Percentiles rank a stretch among this genome's conserved stretches.
phyloP scores from a whole-genome alignment of 371 early-diverging fungal species.

The Chytridiales sp. region DNA sequence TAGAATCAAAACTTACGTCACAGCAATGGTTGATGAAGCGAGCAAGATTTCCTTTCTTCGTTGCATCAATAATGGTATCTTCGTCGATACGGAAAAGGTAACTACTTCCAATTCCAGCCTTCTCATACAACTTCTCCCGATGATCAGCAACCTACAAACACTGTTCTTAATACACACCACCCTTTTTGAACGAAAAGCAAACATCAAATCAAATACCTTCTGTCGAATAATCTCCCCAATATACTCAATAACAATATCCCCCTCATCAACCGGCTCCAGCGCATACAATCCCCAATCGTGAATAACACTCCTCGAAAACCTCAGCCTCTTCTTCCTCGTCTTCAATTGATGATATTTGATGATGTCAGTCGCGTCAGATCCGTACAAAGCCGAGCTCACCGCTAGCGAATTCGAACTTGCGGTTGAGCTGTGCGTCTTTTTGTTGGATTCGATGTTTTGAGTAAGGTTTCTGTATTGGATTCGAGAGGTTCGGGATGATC shows the following conservation, averaged over 20 bases:
- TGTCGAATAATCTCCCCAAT: conserved; percentile 97
- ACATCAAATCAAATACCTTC: conserved; percentile 49
- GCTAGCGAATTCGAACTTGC: conserved; percentile 8
- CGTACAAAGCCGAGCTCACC: conserved; percentile 18
- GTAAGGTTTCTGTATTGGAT: background rate
- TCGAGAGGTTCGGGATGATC: background rate
- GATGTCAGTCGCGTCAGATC: conserved; percentile 56
- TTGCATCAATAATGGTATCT: conserved; percentile 97
- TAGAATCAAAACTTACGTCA: conserved; percentile 58
- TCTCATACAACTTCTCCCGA: conserved; percentile 90
- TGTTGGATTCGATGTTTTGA: conserved; percentile 7
- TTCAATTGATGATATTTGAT: conserved; percentile 88
- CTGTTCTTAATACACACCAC: background rate
- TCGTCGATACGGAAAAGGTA: conserved; percentile 97
- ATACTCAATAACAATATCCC: conserved; percentile 97
- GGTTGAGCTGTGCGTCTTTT: background rate
- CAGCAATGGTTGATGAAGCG: conserved; percentile 98
- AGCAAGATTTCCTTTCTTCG: conserved; percentile 94
- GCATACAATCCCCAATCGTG: conserved; percentile 98
- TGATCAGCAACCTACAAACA: conserved; percentile 77
- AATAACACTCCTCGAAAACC: conserved; percentile 86
- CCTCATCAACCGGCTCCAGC: conserved; percentile 80
- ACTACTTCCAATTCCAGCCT: conserved; percentile 86
- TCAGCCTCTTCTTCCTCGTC: conserved; percentile 80
- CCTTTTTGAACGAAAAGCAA: conserved; percentile 2